Percentiles rank a stretch among this genome's conserved stretches.
These are phyloP conservation scores for Trichoderma erinaceum DNA, from an alignment of 495 filamentous ascomycete genomes.

Conservation along the genomic window DNA sequence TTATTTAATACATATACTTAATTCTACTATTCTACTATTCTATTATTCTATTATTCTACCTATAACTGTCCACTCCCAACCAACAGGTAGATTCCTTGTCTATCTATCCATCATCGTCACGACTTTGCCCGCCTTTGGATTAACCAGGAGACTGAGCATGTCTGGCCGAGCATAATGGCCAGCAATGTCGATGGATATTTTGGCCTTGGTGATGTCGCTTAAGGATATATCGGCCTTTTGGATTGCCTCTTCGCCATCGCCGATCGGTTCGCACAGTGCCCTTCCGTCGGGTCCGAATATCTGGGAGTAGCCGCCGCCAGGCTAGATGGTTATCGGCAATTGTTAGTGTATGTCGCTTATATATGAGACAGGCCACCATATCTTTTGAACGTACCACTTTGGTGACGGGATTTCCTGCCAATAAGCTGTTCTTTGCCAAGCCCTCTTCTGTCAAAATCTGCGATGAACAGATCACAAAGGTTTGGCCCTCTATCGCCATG, in stretches of 20 bases:
- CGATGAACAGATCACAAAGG: constrained; percentile 40
- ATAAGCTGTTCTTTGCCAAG: constrained; percentile 26
- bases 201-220: constrained; percentile 26
- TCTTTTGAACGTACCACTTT: constrained; percentile 11
- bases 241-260: constrained; percentile 27
- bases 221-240: constrained; percentile 36
- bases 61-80: too few relatives aligned
- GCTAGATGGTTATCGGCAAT: constrained; percentile 8
- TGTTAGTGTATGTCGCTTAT: too few relatives aligned
- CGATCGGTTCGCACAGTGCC: constrained; percentile 27
- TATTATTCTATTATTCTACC: too few relatives aligned
- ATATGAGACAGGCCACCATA: too few relatives aligned
- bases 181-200: constrained; percentile 31
- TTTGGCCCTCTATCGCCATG: constrained; percentile 37
- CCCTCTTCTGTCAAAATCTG: constrained; percentile 29
- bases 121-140: constrained; percentile 21
- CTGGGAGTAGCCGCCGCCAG: constrained; percentile 39
- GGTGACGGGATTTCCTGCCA: constrained; percentile 25
- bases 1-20: constrained; percentile 22
- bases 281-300: constrained; percentile 45
- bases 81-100: background rate
- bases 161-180: constrained; percentile 45
- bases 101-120: constrained; percentile 14
- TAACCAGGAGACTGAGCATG: constrained; percentile 38
- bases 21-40: too few relatives aligned